Percentiles rank a stretch among this genome's conserved stretches.
Conservation (phyloP, 331 rosid species). For the Stylosanthes scabra region DNA sequence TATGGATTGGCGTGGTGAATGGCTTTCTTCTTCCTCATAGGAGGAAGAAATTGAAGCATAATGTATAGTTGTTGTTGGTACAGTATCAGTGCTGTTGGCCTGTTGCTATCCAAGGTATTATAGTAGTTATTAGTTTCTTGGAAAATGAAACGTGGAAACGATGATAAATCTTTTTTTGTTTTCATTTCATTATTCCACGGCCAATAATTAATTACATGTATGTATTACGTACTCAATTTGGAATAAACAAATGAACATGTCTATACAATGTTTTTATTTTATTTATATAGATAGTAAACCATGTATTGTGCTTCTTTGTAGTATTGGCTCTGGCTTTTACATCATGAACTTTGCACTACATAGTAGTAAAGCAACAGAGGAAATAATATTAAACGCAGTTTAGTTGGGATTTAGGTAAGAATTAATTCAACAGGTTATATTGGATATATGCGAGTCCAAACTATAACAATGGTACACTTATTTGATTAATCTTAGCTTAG, state of each 20-base stretch:
- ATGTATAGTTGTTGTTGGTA: no score
- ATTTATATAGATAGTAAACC: background rate
- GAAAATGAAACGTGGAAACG: no score
- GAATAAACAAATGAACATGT: background rate
- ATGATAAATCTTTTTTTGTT: background rate
- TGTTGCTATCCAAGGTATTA: no score
- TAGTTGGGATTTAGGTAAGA: background rate
- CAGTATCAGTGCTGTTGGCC: no score
- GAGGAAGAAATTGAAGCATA: no score
- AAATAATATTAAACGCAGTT: background rate
- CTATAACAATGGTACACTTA: no score
- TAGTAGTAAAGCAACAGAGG: background rate
- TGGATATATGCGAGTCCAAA: no score
- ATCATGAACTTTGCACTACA: background rate
- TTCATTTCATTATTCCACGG: background rate
- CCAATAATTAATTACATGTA: background rate
- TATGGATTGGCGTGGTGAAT: no score
- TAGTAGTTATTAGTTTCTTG: no score
- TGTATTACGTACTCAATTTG: background rate
- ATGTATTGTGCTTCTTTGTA: no score
- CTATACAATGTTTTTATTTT: background rate
- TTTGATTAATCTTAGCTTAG: no score
- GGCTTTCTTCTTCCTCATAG: no score
- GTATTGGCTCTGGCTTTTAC: background rate
- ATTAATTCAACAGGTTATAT: background rate